Conservation (phyloP, 768 basidiomycete genomes). For the Leucogyrophana mollusca region DNA sequence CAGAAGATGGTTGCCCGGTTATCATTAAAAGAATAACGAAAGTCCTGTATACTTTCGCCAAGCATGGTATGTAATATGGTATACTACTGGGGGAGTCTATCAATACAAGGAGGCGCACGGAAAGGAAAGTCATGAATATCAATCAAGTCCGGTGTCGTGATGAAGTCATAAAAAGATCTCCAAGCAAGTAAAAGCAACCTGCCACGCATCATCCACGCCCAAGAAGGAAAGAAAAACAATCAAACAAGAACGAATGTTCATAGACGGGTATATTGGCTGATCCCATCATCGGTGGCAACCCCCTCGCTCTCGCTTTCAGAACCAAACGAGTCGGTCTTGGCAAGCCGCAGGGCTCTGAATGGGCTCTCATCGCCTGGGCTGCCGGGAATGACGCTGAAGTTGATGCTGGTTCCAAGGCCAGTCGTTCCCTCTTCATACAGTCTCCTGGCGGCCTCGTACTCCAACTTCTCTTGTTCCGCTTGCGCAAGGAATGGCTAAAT, state of each 20-base stretch:
- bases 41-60: conserved; percentile 19
- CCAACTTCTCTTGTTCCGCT: conserved; percentile 93
- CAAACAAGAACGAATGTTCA: conserved; percentile 24
- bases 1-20: conserved; percentile 74
- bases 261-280: conserved; percentile 35
- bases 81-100: conserved; percentile 32
- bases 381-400: conserved; percentile 77
- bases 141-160: conserved; percentile 28
- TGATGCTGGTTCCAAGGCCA: conserved; percentile 70
- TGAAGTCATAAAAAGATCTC: conserved; percentile 27
- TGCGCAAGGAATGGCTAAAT: conserved; percentile 85
- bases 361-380: conserved; percentile 51
- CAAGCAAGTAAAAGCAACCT: conserved; percentile 30
- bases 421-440: conserved; percentile 83
- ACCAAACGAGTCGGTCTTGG: conserved; percentile 61
- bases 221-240: conserved; percentile 25
- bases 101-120: conserved; percentile 39
- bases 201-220: conserved; percentile 26
- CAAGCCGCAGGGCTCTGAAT: conserved; percentile 40
- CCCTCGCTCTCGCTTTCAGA: conserved; percentile 73
- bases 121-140: conserved; percentile 26
- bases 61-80: conserved; percentile 31
- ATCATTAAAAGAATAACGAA: conserved; percentile 35
- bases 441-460: conserved; percentile 83
- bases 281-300: conserved; percentile 48